Percentiles rank a stretch among this genome's conserved stretches.
Conservation (phyloP, 768 basidiomycete species). For the Mycena maculata region DNA sequence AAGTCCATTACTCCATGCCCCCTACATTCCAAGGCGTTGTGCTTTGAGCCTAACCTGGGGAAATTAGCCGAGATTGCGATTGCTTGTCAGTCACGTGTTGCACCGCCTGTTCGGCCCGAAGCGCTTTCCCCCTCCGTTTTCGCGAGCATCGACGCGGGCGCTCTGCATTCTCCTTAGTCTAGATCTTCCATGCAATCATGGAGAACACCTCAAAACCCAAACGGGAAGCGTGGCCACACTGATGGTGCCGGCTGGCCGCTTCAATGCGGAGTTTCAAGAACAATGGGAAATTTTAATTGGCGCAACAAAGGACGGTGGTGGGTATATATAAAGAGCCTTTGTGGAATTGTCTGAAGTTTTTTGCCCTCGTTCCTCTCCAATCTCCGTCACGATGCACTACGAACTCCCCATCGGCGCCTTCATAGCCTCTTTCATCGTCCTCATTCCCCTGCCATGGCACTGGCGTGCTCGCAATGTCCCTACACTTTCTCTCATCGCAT, state of each 20-base stretch:
- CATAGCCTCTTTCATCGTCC: slow-evolving; percentile 45
- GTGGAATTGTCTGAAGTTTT: not conserved
- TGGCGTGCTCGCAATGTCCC: slow-evolving; percentile 50
- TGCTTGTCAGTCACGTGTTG: too few relatives aligned
- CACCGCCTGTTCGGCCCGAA: too few relatives aligned
- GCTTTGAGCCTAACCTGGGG: too few relatives aligned
- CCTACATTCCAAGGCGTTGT: too few relatives aligned
- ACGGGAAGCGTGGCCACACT: slow-evolving; percentile 3
- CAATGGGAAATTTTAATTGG: not conserved
- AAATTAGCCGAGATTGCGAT: too few relatives aligned
- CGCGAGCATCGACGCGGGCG: not conserved
- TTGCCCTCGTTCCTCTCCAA: not conserved
- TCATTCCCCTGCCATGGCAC: slow-evolving; percentile 52
- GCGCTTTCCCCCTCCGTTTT: not conserved
- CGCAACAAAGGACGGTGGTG: not conserved
- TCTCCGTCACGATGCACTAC: slow-evolving; percentile 33
- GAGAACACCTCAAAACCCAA: not conserved
- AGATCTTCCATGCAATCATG: not conserved
- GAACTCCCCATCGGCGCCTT: slow-evolving; percentile 47
- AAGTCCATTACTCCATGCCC: too few relatives aligned
- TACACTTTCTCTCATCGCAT: slow-evolving; percentile 47
- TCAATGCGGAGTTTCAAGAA: slow-evolving; percentile 12
- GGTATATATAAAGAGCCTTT: not conserved
- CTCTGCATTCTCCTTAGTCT: not conserved
- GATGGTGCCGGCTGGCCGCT: not conserved